These are phyloP conservation scores for Oryza brachyantha DNA, from an alignment of 176 grass and related monocot species.

Conservation along the genomic window DNA sequence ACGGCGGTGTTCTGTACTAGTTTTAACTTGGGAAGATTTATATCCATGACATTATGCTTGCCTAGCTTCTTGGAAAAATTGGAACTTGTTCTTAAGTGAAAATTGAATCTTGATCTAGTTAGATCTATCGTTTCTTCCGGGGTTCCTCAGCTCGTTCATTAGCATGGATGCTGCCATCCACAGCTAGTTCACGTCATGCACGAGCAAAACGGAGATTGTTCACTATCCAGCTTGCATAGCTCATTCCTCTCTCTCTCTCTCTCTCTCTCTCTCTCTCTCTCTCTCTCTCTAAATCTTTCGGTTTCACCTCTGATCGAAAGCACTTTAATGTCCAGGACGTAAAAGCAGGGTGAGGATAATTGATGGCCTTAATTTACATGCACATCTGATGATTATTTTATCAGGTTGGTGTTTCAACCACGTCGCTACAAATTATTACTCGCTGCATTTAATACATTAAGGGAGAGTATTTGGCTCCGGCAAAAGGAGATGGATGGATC, in stretches of 20 bases:
- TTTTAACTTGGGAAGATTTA: not conserved
- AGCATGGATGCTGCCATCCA: not conserved
- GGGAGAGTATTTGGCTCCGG: too few species aligned
- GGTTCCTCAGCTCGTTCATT: not conserved
- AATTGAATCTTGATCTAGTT: not conserved
- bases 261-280: too few species aligned
- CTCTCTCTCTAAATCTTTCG: not conserved
- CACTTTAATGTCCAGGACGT: not conserved
- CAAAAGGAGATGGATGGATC: too few species aligned
- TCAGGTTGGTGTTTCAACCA: not conserved
- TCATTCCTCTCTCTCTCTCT: too few species aligned
- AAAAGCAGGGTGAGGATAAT: not conserved
- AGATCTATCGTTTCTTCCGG: too few species aligned
- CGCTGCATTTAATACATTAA: too few species aligned
- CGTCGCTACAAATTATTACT: not conserved
- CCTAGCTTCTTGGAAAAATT: not conserved
- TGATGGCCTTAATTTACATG: not conserved
- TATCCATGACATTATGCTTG: not conserved
- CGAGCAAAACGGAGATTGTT: not conserved
- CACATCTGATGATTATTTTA: not conserved
- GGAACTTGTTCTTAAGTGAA: not conserved
- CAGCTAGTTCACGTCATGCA: not conserved
- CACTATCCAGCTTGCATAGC: too few species aligned
- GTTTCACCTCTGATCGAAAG: not conserved
- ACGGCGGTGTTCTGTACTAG: not conserved